phyloP scores from a whole-genome alignment of 768 basidiomycete species.

The Trametes coccinea region DNA sequence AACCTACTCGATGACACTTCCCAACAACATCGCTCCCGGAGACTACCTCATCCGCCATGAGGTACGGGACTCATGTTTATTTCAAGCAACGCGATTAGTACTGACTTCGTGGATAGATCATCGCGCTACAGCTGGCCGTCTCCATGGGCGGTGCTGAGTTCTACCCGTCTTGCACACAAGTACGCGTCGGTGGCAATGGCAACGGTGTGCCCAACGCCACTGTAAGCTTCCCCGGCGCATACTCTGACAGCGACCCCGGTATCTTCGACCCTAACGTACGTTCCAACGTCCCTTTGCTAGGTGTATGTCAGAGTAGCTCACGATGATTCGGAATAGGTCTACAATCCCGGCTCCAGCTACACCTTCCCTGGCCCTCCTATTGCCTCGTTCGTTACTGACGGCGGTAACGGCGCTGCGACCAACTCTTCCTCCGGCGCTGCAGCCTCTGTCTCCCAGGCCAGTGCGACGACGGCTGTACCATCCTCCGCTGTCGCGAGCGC shows the following conservation, averaged over 20 bases:
- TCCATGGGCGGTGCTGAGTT: conserved; percentile 64
- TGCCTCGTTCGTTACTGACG: conserved; percentile 14
- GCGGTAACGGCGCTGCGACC: conserved; percentile 1
- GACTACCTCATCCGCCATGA: conserved; percentile 79
- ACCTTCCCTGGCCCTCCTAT: conserved; percentile 29
- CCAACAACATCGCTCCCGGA: conserved; percentile 56
- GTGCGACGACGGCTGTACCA: neutral
- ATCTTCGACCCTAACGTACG: conserved; percentile 51
- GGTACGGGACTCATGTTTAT: neutral
- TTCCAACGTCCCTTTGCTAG: neutral
- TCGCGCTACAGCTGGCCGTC: conserved; percentile 31
- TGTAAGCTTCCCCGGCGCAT: conserved; percentile 71
- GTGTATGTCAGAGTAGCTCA: neutral
- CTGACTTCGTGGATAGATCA: conserved; percentile 22
- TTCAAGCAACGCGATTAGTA: neutral
- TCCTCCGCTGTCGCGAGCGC: neutral
- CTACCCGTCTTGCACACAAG: conserved; percentile 65
- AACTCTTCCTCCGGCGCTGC: neutral
- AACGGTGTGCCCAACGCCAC: conserved; percentile 49
- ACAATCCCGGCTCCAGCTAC: conserved; percentile 25
- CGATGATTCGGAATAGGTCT: conserved; percentile 10
- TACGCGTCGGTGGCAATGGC: conserved; percentile 55
- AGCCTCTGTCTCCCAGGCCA: neutral
- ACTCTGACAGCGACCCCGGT: conserved; percentile 68
- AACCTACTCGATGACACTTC: conserved; percentile 34